These are phyloP conservation scores for Pseudogymnoascus verrucosus DNA, from an alignment of 2,329 filamentous ascomycete genomes.

Conservation along the genomic window DNA sequence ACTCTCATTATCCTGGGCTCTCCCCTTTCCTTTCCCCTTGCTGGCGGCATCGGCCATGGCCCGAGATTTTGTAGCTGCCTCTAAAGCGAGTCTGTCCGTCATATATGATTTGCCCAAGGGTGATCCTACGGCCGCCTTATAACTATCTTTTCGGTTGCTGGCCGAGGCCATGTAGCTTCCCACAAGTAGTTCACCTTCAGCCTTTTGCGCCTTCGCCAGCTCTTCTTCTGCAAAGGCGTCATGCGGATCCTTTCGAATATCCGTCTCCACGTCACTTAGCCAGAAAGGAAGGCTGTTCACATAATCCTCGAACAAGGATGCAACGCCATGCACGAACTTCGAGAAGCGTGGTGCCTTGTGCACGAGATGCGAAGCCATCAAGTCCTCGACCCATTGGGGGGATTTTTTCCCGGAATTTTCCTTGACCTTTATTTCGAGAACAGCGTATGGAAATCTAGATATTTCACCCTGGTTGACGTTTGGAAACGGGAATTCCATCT, in stretches of 20 bases:
- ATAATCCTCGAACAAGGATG: constrained; percentile 86
- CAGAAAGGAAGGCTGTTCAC: constrained; percentile 96
- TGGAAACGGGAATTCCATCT: constrained; percentile 80
- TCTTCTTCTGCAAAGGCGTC: constrained; percentile 87
- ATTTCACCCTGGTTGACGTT: constrained; percentile 87
- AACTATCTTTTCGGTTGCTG: constrained; percentile 33
- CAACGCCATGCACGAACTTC: constrained; percentile 92
- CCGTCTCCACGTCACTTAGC: constrained; percentile 82
- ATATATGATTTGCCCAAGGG: constrained; percentile 60
- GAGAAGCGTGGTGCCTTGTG: constrained; percentile 86
- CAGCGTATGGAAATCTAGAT: constrained; percentile 78
- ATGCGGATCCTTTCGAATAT: constrained; percentile 90
- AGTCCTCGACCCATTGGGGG: constrained; percentile 79
- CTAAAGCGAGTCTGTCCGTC: constrained; percentile 45
- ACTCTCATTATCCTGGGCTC: constrained; percentile 22
- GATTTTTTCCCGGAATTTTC: constrained; percentile 58
- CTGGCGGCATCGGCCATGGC: constrained; percentile 25
- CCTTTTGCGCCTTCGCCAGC: constrained; percentile 68
- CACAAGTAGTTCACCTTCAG: constrained; percentile 81
- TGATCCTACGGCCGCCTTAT: constrained; percentile 55
- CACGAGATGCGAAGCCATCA: constrained; percentile 88
- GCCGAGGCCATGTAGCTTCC: constrained; percentile 70
- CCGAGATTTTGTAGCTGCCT: constrained; percentile 26
- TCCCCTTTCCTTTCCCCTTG: constrained; percentile 16
- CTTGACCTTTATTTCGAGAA: constrained; percentile 87